phyloP scores from a whole-genome alignment of 495 filamentous ascomycete species.

The Terfezia boudieri region DNA sequence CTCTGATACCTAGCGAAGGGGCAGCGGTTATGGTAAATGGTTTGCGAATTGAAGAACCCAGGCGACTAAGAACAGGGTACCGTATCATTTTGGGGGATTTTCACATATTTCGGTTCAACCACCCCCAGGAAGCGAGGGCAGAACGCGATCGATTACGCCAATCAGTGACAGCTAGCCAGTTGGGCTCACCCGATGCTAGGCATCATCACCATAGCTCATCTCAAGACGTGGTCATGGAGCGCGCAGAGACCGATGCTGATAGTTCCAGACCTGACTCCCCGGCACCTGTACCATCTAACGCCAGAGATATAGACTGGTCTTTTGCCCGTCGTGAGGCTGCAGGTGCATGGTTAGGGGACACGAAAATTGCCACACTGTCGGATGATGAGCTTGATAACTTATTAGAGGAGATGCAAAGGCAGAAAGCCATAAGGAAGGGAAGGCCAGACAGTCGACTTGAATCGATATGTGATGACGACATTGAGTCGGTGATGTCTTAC shows the following conservation, averaged over 20 bases:
- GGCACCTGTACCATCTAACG: constrained; percentile 37
- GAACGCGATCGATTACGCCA: constrained; percentile 84
- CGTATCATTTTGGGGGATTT: constrained; percentile 95
- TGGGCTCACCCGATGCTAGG: constrained; percentile 26
- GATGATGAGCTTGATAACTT: constrained; percentile 91
- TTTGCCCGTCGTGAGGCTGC: constrained; percentile 85
- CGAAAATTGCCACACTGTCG: constrained; percentile 66
- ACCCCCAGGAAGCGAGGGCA: constrained; percentile 83
- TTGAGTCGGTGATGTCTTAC: constrained; percentile 55
- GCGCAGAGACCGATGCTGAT: constrained; percentile 37
- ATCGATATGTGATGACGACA: constrained; percentile 30
- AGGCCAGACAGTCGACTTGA: constrained; percentile 68
- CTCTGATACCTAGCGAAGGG: constrained; percentile 64
- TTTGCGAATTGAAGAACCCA: constrained; percentile 59
- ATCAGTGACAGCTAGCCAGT: constrained; percentile 60
- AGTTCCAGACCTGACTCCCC: constrained; percentile 62
- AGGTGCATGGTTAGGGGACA: constrained; percentile 75
- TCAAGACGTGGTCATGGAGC: constrained; percentile 33
- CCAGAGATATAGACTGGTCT: constrained; percentile 85
- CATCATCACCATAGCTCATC: constrained; percentile 54
- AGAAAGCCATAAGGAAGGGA: constrained; percentile 54
- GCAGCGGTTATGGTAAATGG: constrained; percentile 98
- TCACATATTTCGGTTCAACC: constrained; percentile 97
- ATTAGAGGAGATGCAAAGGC: constrained; percentile 83
- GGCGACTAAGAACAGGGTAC: constrained; percentile 69